phyloP scores from a whole-genome alignment of 139 green algal species.

The Tetradesmus lagerheimii region DNA sequence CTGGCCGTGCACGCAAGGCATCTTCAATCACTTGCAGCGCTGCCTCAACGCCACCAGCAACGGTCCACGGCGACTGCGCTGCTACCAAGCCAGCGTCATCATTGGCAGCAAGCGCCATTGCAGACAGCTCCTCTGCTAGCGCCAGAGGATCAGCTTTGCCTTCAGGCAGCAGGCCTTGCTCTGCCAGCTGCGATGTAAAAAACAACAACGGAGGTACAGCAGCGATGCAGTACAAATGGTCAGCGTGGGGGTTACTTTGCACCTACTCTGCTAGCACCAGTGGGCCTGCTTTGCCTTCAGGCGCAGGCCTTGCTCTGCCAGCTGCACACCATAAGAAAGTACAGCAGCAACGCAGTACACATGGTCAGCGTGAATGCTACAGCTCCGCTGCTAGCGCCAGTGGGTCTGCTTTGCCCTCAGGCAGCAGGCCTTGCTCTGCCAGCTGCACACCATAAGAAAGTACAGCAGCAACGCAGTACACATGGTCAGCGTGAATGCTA shows the following conservation, averaged over 20 bases:
- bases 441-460: background rate
- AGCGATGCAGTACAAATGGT: background rate
- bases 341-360: slow-evolving; percentile 2
- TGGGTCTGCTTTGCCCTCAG: slow-evolving; percentile 21
- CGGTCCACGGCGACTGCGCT: slow-evolving; percentile 33
- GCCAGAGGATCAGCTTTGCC: slow-evolving; percentile 31
- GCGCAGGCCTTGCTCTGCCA: slow-evolving; percentile 24
- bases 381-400: slow-evolving; percentile 2
- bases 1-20: slow-evolving; percentile 2
- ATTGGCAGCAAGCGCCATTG: slow-evolving; percentile 13
- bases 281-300: slow-evolving; percentile 20
- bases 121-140: background rate
- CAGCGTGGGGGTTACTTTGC: no score
- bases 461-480: slow-evolving; percentile 1
- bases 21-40: background rate
- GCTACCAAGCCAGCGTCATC: background rate
- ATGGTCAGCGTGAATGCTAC: no score
- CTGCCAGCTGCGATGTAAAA: slow-evolving; percentile 34
- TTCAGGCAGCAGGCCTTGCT: slow-evolving; percentile 28
- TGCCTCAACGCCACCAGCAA: background rate
- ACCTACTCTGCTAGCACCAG: background rate
- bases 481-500: no score
- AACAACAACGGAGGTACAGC: no score
- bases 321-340: background rate
- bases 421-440: slow-evolving; percentile 29